A percentile compares a stretch with the other conserved stretches of the same genome.
Conservation (phyloP, 352 stramenopile species). For the Lagenidium sp. region DNA sequence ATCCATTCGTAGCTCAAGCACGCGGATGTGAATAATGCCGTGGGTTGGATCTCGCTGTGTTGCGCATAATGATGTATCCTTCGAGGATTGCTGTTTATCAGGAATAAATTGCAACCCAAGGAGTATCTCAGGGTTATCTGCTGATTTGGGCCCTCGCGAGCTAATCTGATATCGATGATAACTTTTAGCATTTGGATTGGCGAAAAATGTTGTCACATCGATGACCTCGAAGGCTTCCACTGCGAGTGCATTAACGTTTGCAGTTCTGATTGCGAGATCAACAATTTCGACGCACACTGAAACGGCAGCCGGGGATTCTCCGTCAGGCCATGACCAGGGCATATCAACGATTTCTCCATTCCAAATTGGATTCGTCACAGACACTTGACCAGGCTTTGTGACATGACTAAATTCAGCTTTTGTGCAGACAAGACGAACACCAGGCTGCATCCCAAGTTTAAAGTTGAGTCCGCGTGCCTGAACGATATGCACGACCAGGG, state of each 20-base stretch:
- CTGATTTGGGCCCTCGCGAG: neutral
- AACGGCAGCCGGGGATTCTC: too few relatives aligned
- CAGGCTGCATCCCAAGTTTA: constrained; percentile 28
- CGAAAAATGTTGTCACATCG: constrained; percentile 23
- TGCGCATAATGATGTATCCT: too few relatives aligned
- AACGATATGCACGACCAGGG: constrained; percentile 23
- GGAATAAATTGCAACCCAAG: constrained; percentile 40
- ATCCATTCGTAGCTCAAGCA: too few relatives aligned
- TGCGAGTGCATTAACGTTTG: constrained; percentile 20
- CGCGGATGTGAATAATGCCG: too few relatives aligned
- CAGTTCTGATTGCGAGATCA: constrained; percentile 25
- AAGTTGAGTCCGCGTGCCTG: constrained; percentile 18
- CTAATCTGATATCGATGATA: constrained; percentile 20
- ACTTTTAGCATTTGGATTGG: constrained; percentile 20
- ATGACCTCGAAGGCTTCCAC: constrained; percentile 25
- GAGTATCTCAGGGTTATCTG: constrained; percentile 11
- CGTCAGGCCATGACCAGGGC: too few relatives aligned
- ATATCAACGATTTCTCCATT: constrained; percentile 6
- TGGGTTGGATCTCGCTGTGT: too few relatives aligned
- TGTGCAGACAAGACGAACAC: constrained; percentile 13
- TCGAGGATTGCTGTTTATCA: too few relatives aligned
- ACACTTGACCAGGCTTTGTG: constrained; percentile 21
- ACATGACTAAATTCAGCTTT: constrained; percentile 6
- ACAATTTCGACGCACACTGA: constrained; percentile 26
- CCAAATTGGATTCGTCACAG: constrained; percentile 18